Evolutionary conservation across 345 rosid genomes (phyloP).

Genomic region (Lepidium africanum): DNA sequence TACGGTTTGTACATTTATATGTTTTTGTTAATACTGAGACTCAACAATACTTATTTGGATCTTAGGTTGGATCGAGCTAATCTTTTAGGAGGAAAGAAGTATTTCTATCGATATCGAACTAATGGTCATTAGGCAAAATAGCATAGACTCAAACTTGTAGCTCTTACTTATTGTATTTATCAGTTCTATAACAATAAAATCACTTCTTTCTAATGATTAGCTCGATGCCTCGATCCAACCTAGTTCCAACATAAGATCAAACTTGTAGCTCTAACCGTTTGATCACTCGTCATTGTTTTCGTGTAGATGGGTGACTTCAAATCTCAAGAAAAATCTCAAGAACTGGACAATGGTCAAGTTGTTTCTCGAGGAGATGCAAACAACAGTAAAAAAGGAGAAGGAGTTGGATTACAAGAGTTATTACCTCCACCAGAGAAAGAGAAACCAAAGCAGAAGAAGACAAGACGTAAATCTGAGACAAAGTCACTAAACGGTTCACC

Average conservation of each 20-base stretch:
- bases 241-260: too few relatives aligned
- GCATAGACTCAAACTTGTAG: too few relatives aligned
- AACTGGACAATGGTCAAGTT: constrained; percentile 16
- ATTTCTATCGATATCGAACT: too few relatives aligned
- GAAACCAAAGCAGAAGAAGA: constrained; percentile 18
- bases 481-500: constrained; percentile 23
- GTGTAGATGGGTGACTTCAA: constrained; percentile 30
- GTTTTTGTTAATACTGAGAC: not conserved
- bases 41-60: too few relatives aligned
- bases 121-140: too few relatives aligned
- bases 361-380: constrained; percentile 17
- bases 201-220: too few relatives aligned
- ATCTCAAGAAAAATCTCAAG: constrained; percentile 21
- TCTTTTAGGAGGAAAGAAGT: too few relatives aligned
- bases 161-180: too few relatives aligned
- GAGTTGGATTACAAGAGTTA: constrained; percentile 28
- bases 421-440: constrained; percentile 10
- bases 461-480: constrained; percentile 18
- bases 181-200: too few relatives aligned
- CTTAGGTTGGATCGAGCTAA: too few relatives aligned
- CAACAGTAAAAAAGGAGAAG: constrained; percentile 20
- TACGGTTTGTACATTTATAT: constrained; percentile 21
- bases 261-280: too few relatives aligned
- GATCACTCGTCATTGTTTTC: not conserved
- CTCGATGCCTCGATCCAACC: too few relatives aligned